Evolutionary conservation across 371 early-diverging fungal genomes (phyloP), one percentile per base, ranked within the genome.

Genomic region (Cladochytrium tenue): DNA sequence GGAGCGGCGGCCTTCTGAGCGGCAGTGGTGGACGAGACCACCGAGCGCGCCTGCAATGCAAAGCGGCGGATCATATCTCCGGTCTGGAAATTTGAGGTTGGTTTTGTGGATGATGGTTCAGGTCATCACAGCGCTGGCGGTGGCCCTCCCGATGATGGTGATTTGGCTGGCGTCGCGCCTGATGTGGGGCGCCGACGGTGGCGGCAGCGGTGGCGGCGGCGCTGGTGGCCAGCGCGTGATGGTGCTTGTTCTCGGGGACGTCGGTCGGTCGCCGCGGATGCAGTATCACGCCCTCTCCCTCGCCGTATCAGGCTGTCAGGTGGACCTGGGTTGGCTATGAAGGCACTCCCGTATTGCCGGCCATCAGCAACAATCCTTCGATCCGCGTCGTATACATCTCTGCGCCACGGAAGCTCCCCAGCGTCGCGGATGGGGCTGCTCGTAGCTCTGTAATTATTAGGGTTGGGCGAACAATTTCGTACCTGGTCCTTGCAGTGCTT

Each of bases 231-330:
- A 7, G 13, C 43, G 43, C 43, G 43, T 43, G 13, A 43, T 55
- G 30, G 55, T 55, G 7, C 10, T 55, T 13, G 55, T 55, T 10
- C 55, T 55, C 20, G 55, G 55, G 7, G 97, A 96, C 72, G 25
- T 95, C 69, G 95, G 94, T 3, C 87, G 90, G 62, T 93, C 94
- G n/a, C 96, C 98, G 13, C 90, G 97, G n/a, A 96, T 95, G 90
- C 84, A 91, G 62, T 88, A 92, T 67, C 98, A 97, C 72, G 94
- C 94, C n/a, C 70, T 87, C 4, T 92, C 93, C 43, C 76, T 94
- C 30, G 91, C 91, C 3, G 75, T 81, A 36, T 78, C 82, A 10
- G 92, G 90, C 0, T 88, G 83, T 65, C 61, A 66, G 10, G 95
- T 96, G 1, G 89, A 94, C 69, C 64, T 96, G 31, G n/a, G 86